A percentile compares a stretch with the other conserved stretches of the same genome.
Conservation (phyloP, 2,329 filamentous ascomycete species). For the Monilinia fructigena region DNA sequence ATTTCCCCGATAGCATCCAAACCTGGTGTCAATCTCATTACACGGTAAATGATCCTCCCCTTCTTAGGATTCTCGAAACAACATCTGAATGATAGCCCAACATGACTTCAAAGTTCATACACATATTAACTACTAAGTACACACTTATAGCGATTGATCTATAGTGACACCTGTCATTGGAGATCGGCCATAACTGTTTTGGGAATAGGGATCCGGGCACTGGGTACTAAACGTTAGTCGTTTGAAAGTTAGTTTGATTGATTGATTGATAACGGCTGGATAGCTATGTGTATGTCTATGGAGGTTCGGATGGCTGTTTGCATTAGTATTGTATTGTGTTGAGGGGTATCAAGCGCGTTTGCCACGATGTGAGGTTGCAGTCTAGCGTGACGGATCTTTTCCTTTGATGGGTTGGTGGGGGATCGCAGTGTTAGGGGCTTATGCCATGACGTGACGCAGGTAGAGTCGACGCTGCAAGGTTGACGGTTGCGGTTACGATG, state of each 20-base stretch:
- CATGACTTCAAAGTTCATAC: background rate
- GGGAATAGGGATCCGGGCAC: background rate
- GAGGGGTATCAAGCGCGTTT: too few relatives aligned
- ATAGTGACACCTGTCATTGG: background rate
- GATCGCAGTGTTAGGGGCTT: too few relatives aligned
- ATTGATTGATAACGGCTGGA: background rate
- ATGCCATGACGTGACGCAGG: too few relatives aligned
- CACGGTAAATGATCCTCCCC: background rate
- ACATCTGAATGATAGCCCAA: slow-evolving; percentile 5
- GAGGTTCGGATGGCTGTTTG: background rate
- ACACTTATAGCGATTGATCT: background rate
- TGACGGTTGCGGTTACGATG: too few relatives aligned
- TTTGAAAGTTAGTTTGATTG: background rate
- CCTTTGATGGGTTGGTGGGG: too few relatives aligned
- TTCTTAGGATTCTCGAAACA: background rate
- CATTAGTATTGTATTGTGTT: background rate
- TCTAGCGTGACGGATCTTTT: too few relatives aligned
- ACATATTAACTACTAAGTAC: background rate
- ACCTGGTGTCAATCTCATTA: background rate
- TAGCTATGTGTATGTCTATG: too few relatives aligned
- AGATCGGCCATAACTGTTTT: background rate
- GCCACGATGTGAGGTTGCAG: too few relatives aligned
- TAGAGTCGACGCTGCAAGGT: too few relatives aligned
- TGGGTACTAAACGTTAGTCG: background rate
- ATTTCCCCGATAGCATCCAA: background rate